Conservation (phyloP, 768 basidiomycete genomes). For the Phylloporus rhodoxanthus region DNA sequence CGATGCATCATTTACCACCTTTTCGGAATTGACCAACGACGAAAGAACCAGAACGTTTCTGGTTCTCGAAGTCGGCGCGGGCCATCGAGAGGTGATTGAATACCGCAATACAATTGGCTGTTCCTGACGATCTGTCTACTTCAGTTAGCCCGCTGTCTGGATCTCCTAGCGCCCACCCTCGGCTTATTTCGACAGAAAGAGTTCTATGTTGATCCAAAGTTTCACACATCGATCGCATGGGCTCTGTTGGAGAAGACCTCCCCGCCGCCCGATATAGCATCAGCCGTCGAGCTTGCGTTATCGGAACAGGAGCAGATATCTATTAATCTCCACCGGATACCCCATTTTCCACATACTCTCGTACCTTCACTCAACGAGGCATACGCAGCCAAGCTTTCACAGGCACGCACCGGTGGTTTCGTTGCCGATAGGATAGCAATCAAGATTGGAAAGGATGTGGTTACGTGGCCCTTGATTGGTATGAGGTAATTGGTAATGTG, state of each 20-base stretch:
- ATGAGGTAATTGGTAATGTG: constrained; percentile 8
- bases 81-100: constrained; percentile 61
- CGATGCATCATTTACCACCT: constrained; percentile 60
- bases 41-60: constrained; percentile 79
- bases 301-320: constrained; percentile 8
- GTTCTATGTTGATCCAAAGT: constrained; percentile 77
- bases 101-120: not conserved
- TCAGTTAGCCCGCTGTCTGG: constrained; percentile 55
- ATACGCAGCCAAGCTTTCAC: constrained; percentile 39
- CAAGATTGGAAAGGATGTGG: constrained; percentile 66
- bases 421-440: constrained; percentile 50
- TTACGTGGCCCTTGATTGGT: constrained; percentile 38
- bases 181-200: constrained; percentile 60
- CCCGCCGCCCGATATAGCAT: constrained; percentile 1
- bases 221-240: constrained; percentile 91
- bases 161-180: constrained; percentile 54
- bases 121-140: constrained; percentile 14
- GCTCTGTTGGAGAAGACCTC: constrained; percentile 47
- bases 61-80: constrained; percentile 76
- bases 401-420: constrained; percentile 43
- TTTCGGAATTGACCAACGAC: constrained; percentile 72
- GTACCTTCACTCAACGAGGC: constrained; percentile 46
- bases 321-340: constrained; percentile 41
- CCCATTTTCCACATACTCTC: constrained; percentile 44
- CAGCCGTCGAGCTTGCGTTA: constrained; percentile 1